These are phyloP conservation scores for Elongisporangium prolatum DNA, from an alignment of 352 stramenopile genomes.

Conservation along the genomic window DNA sequence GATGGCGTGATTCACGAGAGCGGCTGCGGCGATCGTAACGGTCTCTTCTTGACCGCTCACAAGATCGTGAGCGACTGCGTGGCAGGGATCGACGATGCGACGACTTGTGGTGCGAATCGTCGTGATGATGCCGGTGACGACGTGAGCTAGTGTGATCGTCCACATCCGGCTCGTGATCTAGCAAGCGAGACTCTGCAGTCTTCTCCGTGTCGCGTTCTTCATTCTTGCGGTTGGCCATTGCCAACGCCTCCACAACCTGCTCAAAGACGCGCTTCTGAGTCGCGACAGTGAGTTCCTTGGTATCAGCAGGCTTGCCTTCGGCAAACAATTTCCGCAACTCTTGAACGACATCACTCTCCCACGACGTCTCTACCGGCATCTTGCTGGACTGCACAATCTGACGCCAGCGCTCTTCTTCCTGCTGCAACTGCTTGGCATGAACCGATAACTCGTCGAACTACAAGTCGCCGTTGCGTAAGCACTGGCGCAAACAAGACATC, in stretches of 20 bases:
- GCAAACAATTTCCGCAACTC: background rate
- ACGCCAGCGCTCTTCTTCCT: constrained; percentile 17
- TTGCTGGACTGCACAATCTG: background rate
- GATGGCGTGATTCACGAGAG: constrained; percentile 24
- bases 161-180: background rate
- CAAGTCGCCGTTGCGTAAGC: background rate
- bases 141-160: constrained; percentile 10
- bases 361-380: constrained; percentile 14
- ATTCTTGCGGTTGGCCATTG: background rate
- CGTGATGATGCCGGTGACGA: constrained; percentile 11
- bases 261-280: background rate
- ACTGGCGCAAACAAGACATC: background rate
- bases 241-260: background rate
- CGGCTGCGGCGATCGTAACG: constrained; percentile 12
- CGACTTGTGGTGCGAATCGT: constrained; percentile 14
- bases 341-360: constrained; percentile 19
- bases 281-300: background rate
- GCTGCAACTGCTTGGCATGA: constrained; percentile 23
- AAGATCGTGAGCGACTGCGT: constrained; percentile 29
- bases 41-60: constrained; percentile 26
- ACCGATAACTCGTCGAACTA: constrained; percentile 29
- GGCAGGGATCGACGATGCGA: constrained; percentile 9
- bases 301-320: background rate
- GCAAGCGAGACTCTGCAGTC: background rate
- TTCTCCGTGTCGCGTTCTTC: background rate